Evolutionary conservation across 2,329 filamentous ascomycete species (phyloP).

Genomic region (Fusarium sp.): DNA sequence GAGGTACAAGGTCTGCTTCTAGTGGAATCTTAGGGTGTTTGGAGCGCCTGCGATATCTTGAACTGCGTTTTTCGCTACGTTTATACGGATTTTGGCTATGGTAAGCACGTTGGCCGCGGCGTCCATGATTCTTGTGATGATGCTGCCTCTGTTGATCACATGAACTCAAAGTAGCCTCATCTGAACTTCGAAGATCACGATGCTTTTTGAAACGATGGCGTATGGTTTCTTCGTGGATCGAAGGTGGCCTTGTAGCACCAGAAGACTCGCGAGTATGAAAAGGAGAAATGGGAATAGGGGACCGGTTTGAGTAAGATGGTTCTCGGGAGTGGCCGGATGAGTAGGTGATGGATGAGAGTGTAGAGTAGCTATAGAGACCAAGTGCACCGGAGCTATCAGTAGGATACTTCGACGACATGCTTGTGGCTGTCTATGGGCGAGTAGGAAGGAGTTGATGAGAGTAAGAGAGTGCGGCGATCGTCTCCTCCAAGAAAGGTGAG

Average conservation of each 20-base stretch:
- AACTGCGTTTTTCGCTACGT: not conserved
- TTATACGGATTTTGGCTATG: constrained; percentile 2
- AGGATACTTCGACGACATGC: not conserved
- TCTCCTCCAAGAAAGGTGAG: not conserved
- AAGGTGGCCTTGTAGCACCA: constrained; percentile 18
- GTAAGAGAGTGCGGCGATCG: not conserved
- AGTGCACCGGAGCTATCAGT: not conserved
- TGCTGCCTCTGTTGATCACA: constrained; percentile 9
- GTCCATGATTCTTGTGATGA: constrained; percentile 1
- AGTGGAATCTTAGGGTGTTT: not conserved
- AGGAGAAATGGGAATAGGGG: not conserved
- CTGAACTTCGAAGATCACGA: not conserved
- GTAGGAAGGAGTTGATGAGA: not conserved
- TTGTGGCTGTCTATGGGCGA: not conserved
- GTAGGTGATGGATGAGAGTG: not conserved
- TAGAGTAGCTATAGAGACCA: constrained; percentile 6
- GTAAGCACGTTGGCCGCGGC: constrained; percentile 16
- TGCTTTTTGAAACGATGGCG: not conserved
- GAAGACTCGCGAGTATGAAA: constrained; percentile 32
- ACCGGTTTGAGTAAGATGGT: not conserved
- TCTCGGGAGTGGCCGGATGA: constrained; percentile 14
- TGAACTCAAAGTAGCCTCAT: constrained; percentile 3
- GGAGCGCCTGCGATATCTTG: not conserved
- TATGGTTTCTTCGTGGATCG: constrained; percentile 23
- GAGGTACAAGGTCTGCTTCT: not conserved